Evolutionary conservation across 306 rosid genomes (phyloP), one percentile per base, ranked within the genome.

Genomic region (Rosa multiflora): DNA sequence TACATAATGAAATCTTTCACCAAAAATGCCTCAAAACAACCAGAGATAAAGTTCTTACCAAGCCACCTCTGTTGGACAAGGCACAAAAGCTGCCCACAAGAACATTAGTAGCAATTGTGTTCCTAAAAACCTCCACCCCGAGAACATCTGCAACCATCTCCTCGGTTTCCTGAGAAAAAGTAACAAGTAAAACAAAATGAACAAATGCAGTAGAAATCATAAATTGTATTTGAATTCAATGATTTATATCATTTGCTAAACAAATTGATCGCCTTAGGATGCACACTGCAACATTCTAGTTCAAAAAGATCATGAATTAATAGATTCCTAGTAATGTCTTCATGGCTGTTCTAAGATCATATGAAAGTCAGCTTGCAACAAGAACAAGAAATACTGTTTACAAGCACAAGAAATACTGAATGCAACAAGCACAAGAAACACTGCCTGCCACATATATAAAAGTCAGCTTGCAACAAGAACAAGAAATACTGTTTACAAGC

Each of bases 111-210:
- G 99, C 99, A 72, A 95, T 86, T 12, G 98, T 92, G 84, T 95
- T 97, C 86, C 98, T 86, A 84, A 95, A 95, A 76, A 95, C 99
- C 83, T 95, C 99, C 26, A 95, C 98, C 75, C 98, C 98, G 23
- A 95, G 97, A 74, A 92, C 97, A 83, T 95, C 99, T 1, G 99
- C 88, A 35, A 95, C 93, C 86, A 95, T 83, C 78, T 95, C 97
- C 83, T 95, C 99, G 37, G 98, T 95, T 59, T 92, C 99, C 99
- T 94, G 84, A 59, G 6, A 1, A 46, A 15, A 17, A 64, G 59
- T 7, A 21, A 4, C 1, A 76, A 14, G 64, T 4, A 23, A 9
- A 42, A 9, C 13, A 61, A 21, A 17, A 15, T 75, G 18, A 59
- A 46, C 35, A 37, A 74, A 39, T 55, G 77, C 51, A 18, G 67